Conservation (phyloP, 129 eudicot species). For the Tagetes patula region DNA sequence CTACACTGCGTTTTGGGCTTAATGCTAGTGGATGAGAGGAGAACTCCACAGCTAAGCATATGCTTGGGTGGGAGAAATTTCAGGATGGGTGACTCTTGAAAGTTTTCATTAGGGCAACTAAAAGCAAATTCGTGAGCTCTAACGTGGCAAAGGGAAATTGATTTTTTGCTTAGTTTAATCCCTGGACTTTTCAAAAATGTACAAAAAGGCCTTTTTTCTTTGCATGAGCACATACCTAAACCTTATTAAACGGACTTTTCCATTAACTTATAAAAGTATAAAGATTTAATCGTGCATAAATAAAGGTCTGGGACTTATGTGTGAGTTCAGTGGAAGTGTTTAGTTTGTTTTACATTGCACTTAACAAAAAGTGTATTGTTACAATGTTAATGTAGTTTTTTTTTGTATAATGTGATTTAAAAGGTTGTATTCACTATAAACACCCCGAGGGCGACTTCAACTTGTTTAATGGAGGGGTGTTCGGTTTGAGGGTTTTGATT, state of each 20-base stretch:
- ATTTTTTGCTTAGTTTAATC: background rate
- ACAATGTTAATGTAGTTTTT: background rate
- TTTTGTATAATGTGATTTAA: background rate
- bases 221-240: background rate
- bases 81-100: too few species aligned
- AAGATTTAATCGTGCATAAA: background rate
- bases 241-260: background rate
- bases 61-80: too few species aligned
- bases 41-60: too few species aligned
- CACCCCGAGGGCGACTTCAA: background rate
- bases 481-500: background rate
- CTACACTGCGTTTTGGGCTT: too few species aligned
- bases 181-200: background rate
- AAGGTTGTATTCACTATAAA: slow-evolving; percentile 9
- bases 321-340: background rate
- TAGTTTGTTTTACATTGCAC: background rate
- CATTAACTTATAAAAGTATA: background rate
- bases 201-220: background rate
- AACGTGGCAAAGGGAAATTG: too few species aligned
- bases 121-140: too few species aligned
- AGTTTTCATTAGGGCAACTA: too few species aligned
- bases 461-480: background rate
- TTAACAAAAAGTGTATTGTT: slow-evolving; percentile 6
- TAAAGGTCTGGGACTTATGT: background rate
- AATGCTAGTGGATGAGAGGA: too few species aligned